Conservation (phyloP, 495 filamentous ascomycete species). For the Amorphotheca resinae region DNA sequence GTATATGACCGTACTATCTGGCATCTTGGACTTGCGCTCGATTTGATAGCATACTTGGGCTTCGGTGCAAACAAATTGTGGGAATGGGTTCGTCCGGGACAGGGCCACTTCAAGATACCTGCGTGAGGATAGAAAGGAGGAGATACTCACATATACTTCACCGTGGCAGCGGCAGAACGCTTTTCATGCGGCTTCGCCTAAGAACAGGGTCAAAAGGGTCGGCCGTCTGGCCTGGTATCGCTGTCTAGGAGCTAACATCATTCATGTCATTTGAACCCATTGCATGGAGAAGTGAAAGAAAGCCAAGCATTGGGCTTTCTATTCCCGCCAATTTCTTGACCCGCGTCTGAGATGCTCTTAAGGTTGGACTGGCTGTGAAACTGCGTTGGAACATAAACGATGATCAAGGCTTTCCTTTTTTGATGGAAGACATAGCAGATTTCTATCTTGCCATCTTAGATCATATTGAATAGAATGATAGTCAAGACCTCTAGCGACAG, state of each 20-base stretch:
- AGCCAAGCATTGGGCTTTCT: background rate
- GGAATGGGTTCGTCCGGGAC: no score
- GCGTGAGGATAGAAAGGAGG: no score
- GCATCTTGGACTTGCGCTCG: background rate
- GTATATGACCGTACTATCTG: background rate
- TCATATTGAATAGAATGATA: background rate
- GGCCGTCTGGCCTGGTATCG: background rate
- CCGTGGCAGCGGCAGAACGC: no score
- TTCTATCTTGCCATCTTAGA: background rate
- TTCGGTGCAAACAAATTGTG: background rate
- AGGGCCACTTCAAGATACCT: no score
- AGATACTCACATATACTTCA: no score
- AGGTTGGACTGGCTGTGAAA: background rate
- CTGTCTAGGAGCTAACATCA: background rate
- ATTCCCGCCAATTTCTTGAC: background rate
- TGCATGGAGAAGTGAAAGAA: slow-evolving; percentile 3
- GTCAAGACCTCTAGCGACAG: no score
- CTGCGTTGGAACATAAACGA: background rate
- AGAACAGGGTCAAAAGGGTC: background rate
- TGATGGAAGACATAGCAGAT: background rate
- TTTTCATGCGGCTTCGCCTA: no score
- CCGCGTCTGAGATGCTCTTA: background rate
- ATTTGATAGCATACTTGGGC: background rate
- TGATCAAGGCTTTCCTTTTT: background rate
- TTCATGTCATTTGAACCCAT: slow-evolving; percentile 11